Percentiles rank a stretch among this genome's conserved stretches.
Conservation (phyloP, 176 grass and related monocot genomes). For the Pontederia crassipes region DNA sequence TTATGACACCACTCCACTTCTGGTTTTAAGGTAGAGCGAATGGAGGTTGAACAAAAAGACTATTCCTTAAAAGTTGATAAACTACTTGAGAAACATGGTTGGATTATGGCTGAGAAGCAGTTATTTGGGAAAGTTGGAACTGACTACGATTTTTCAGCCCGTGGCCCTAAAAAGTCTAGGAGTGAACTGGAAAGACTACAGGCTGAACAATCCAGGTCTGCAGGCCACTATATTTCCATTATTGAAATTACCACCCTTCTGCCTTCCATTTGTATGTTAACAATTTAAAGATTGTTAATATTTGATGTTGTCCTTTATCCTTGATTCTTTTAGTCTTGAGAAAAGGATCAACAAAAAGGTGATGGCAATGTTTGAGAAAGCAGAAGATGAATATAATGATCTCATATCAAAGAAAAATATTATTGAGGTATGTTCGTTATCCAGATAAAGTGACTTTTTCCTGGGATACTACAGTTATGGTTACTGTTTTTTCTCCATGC, state of each 20-base stretch:
- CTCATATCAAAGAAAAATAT: constrained; percentile 93
- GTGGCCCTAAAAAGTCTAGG: constrained; percentile 51
- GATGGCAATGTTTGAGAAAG: constrained; percentile 98
- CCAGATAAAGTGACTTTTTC: not conserved
- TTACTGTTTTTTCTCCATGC: not conserved
- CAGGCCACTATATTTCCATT: not conserved
- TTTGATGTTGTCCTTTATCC: not conserved
- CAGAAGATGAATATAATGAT: constrained; percentile 91
- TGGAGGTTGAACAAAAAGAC: constrained; percentile 95
- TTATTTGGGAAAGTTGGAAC: constrained; percentile 83
- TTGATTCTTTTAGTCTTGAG: constrained; percentile 59
- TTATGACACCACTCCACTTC: not conserved
- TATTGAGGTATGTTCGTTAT: constrained; percentile 44
- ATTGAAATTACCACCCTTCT: constrained; percentile 16
- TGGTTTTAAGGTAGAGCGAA: constrained; percentile 66
- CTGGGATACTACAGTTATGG: constrained; percentile 12
- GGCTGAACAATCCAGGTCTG: constrained; percentile 77
- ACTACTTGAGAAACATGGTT: constrained; percentile 73
- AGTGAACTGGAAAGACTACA: constrained; percentile 69
- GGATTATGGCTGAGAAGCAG: constrained; percentile 91
- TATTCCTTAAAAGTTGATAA: constrained; percentile 81
- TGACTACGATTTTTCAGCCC: constrained; percentile 84
- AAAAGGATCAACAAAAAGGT: constrained; percentile 99
- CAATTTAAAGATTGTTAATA: not conserved
- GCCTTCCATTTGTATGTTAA: not conserved